phyloP scores from a whole-genome alignment of 2,329 filamentous ascomycete species.

The Shiraia sp. region DNA sequence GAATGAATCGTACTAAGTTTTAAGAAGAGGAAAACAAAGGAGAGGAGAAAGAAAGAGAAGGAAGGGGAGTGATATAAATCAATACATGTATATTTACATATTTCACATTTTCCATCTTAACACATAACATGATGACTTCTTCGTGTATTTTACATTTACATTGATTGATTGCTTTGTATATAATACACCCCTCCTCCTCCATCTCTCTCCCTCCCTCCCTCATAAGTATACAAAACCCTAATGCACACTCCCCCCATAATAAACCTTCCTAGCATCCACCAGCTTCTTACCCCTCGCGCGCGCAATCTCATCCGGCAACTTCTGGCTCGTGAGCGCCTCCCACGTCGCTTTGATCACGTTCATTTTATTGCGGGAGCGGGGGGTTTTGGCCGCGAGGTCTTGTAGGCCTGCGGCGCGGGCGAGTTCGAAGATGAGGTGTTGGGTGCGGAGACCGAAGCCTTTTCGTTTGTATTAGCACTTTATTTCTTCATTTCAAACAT shows the following conservation, averaged over 20 bases:
- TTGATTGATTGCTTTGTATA: too few relatives aligned
- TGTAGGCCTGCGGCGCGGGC: conserved; percentile 83
- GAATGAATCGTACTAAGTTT: too few relatives aligned
- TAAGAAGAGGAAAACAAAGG: too few relatives aligned
- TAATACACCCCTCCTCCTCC: conserved; percentile 21
- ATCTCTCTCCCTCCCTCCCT: neutral
- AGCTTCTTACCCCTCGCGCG: conserved; percentile 90
- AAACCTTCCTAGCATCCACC: conserved; percentile 94
- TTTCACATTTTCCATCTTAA: too few relatives aligned
- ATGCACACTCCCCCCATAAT: conserved; percentile 74
- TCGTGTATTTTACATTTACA: conserved; percentile 22
- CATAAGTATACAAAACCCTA: conserved; percentile 14
- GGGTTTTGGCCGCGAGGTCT: conserved; percentile 82
- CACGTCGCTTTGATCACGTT: conserved; percentile 94
- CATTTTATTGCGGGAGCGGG: conserved; percentile 91
- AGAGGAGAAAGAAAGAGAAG: neutral
- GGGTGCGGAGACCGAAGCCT: conserved; percentile 94
- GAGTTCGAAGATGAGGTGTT: conserved; percentile 92
- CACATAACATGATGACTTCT: too few relatives aligned
- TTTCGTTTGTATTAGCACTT: too few relatives aligned
- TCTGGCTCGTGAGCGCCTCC: conserved; percentile 80
- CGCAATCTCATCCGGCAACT: conserved; percentile 86
- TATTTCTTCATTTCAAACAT: too few relatives aligned
- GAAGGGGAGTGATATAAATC: neutral
- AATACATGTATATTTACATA: too few relatives aligned